Base-by-base conservation (phyloP, 805 yeast genomes). In the Priceomyces melissophilus region DNA sequence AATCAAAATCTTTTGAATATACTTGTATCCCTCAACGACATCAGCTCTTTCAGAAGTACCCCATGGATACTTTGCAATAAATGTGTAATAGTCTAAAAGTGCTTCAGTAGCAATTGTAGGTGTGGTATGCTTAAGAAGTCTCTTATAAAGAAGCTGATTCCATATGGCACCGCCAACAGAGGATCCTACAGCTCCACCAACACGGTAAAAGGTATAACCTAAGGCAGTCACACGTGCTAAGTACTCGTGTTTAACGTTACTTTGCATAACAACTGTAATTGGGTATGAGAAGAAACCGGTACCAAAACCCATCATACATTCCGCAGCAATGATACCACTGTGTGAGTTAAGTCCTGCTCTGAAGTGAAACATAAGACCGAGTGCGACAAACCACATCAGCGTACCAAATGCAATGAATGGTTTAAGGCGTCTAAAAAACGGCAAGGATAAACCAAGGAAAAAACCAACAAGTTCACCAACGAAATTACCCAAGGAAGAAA, bases 1-100 rank as follows among this genome's bases (percentile, higher is more conserved):
- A 36, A 77, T 67, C 57, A 80, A 71, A 40, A 77, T 53, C 47
- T 71, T 68, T 57, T 82, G 87, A 37, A 79, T 70, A 42, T 78
- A 61, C 40, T 71, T 71, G 54, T 82, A 82, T 2, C 84, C 71
- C 38, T 57, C 61, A 2, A 80, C 81, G 36, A 80, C 67, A 2
- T 75, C 80, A 2, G 53, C 54, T 58, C 88, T 75, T 43, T 71
- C 76, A 12, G 81, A 75, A 0, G 84, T 65, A 2, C 78, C 86
- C 82, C 84, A 79, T 1, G 78, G 55, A 52, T 79, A 69, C 0
- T 52, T 50, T 3, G 52, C 39, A 35, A 75, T 65, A 46, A 76
- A 79, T 0, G 68, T 56, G 46, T 71, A 68, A 12, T 87, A 87
- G 5, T 68, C 54, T 2, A 63, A 65, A 51, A 80, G 81, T 10